These are phyloP conservation scores for Xylariaceae sp. DNA, from an alignment of 2,329 filamentous ascomycete genomes.

Conservation along the genomic window DNA sequence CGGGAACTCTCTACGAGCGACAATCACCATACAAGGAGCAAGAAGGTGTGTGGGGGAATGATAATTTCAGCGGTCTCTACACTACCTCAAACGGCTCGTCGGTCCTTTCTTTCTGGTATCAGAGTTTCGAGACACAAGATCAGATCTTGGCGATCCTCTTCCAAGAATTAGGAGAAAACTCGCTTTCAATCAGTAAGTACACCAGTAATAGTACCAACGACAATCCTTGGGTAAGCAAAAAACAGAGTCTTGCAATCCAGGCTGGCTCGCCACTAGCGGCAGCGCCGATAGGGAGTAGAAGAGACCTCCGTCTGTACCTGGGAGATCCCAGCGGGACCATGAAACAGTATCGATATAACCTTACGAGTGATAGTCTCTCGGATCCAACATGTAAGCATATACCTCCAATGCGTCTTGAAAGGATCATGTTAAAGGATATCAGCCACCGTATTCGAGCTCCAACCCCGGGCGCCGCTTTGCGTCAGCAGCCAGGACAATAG, in stretches of 20 bases:
- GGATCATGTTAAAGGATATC: not conserved
- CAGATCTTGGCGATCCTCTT: not conserved
- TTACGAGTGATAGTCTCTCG: not conserved
- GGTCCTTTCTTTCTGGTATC: not conserved
- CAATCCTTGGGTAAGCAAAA: not conserved
- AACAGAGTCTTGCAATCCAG: not conserved
- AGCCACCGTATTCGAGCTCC: not conserved
- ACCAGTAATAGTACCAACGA: not conserved
- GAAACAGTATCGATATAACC: not conserved
- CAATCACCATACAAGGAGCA: not conserved
- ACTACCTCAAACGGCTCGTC: not conserved
- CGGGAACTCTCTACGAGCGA: not conserved
- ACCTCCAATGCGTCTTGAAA: too few relatives aligned
- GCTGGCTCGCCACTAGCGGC: not conserved
- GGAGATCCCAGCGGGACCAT: not conserved
- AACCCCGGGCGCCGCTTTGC: not conserved
- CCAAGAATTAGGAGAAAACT: not conserved
- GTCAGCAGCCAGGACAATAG: conserved; percentile 1
- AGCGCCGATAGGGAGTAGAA: not conserved
- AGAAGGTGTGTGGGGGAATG: not conserved
- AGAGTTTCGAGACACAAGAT: not conserved
- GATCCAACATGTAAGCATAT: not conserved
- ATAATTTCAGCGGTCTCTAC: not conserved
- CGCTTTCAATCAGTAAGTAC: not conserved
- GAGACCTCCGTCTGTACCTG: not conserved